Evolutionary conservation across 352 stramenopile genomes (phyloP).

Genomic region (Vaucheria bursata): DNA sequence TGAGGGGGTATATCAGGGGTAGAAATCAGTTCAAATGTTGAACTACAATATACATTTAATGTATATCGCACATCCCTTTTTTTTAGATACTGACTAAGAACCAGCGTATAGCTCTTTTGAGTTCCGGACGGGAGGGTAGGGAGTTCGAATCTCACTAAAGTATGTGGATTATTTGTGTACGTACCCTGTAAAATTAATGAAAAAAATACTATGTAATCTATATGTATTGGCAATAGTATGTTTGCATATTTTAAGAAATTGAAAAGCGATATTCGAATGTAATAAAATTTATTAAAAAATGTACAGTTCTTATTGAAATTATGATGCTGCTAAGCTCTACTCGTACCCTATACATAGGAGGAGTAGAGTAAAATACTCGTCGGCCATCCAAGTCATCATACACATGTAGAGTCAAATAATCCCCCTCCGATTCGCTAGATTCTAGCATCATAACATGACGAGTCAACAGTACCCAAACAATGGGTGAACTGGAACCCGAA

Average conservation of each 20-base stretch:
- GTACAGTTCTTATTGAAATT: not conserved
- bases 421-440: slow-evolving; percentile 29
- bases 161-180: slow-evolving; percentile 84
- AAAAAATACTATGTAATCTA: not conserved
- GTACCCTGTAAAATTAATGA: slow-evolving; percentile 1
- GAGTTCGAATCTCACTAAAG: slow-evolving; percentile 67
- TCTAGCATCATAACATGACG: slow-evolving; percentile 61
- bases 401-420: slow-evolving; percentile 78
- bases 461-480: slow-evolving; percentile 73
- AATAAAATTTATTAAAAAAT: slow-evolving; percentile 10
- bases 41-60: slow-evolving; percentile 44
- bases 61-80: slow-evolving; percentile 59
- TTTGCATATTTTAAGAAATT: slow-evolving; percentile 51
- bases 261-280: slow-evolving; percentile 55
- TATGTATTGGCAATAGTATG: not conserved
- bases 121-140: not conserved
- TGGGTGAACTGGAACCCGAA: slow-evolving; percentile 19
- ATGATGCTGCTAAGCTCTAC: not conserved
- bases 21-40: slow-evolving; percentile 18
- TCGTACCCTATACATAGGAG: slow-evolving; percentile 30
- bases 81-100: slow-evolving; percentile 82
- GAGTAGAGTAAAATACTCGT: slow-evolving; percentile 32
- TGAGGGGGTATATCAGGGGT: slow-evolving; percentile 22
- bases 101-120: slow-evolving; percentile 60
- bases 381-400: slow-evolving; percentile 53